Evolutionary conservation across 805 yeast species (phyloP), one percentile per base, ranked within the genome.

Genomic region (Starmera amethionina): DNA sequence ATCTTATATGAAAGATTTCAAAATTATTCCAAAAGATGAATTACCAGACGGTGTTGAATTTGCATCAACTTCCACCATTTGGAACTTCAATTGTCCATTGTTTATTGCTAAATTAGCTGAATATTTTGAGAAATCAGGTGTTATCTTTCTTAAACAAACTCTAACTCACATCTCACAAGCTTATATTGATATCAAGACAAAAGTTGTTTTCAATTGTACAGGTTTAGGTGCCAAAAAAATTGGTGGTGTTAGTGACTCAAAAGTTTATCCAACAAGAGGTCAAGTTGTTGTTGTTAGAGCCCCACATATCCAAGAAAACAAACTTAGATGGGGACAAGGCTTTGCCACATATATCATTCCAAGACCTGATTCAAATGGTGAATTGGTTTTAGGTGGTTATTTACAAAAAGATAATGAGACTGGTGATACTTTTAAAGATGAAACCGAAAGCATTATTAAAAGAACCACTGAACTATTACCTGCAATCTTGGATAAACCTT

Each of bases 211-310:
- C 69, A 84, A 85, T 51, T 83, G 94, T 57, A 69, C 88, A 0
- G 95, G 94, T 8, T 63, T 81, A 16, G 84, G 88, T 9, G 82
- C 93, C 2, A 65, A 64, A 37, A 54, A 58, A 3, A 60, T 85
- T 5, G 77, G 77, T 9, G 93, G 89, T 11, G 85, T 81, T 14
- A 60, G 63, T 16, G 95, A 85, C 52, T 46, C 62, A 9, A 60
- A 63, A 1, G 72, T 80, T 16, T 81, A 77, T 48, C 90, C 95
- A 7, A 75, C 84, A 1, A 65, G 95, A 42, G 95, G 95, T 7
- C 94, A 84, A 54, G 86, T 83, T 19, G 80, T 82, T 16, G 79
- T 82, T 8, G 68, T 83, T 18, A 71, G 67, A 44, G 86, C 87
- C 0, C 87, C 88, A 4, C 82, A 79, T 48, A 65, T 82, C 44